These are phyloP conservation scores for Cunninghamia lanceolata DNA, from an alignment of 75 land plant genomes.

Conservation along the genomic window DNA sequence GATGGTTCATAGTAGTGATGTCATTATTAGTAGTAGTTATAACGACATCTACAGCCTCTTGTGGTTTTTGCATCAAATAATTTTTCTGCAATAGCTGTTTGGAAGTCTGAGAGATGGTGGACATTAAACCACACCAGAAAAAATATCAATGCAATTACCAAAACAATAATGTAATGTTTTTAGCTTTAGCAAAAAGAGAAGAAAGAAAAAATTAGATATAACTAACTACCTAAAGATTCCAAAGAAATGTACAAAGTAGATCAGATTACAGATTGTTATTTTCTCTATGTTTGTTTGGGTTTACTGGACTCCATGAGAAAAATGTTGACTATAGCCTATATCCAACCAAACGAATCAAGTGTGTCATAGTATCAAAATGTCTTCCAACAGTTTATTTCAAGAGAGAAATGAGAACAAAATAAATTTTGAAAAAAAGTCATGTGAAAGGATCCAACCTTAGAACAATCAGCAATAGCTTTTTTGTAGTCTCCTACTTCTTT, in stretches of 20 bases:
- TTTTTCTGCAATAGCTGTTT: not conserved
- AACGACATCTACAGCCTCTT: not conserved
- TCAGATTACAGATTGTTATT: not conserved
- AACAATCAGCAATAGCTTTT: slow-evolving; percentile 92
- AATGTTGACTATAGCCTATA: not conserved
- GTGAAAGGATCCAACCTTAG: slow-evolving; percentile 50
- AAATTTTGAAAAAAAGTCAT: not conserved
- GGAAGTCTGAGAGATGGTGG: not conserved
- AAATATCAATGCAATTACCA: not conserved
- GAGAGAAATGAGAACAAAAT: not conserved
- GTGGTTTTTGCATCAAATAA: not conserved
- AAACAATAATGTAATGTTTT: not conserved
- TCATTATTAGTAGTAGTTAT: not conserved
- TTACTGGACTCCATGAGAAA: not conserved
- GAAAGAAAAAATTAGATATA: no score
- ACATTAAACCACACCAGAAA: not conserved
- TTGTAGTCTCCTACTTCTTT: slow-evolving; percentile 98
- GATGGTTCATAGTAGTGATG: not conserved
- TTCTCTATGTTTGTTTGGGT: not conserved
- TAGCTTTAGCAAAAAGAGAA: not conserved
- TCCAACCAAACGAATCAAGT: not conserved
- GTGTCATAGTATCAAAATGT: not conserved
- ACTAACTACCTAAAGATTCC: not conserved
- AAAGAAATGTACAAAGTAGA: not conserved
- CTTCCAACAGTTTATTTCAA: not conserved